Percentiles rank a stretch among this genome's conserved stretches.
Evolutionary conservation across 257 asterid genomes (phyloP).

Genomic region (Solanum virginianum): DNA sequence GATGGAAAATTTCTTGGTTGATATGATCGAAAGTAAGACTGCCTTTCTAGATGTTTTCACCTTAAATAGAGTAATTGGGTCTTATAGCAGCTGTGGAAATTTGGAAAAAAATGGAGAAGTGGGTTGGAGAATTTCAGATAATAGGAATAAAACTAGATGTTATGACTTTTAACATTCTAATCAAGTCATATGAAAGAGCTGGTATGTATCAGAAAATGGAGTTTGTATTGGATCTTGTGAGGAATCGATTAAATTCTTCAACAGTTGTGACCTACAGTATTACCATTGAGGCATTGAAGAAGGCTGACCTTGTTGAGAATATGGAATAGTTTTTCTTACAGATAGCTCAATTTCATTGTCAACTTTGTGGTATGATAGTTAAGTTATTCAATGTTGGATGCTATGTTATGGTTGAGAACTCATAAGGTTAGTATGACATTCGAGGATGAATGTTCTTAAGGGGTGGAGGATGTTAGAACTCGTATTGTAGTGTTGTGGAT

Average conservation of each 20-base stretch:
- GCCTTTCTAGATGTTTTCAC: constrained; percentile 65
- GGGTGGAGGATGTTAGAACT: too few species aligned
- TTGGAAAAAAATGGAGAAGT: constrained; percentile 71
- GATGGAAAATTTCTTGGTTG: constrained; percentile 54
- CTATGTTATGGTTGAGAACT: too few species aligned
- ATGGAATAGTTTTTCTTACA: too few species aligned
- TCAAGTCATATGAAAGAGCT: constrained; percentile 54
- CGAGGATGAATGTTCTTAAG: too few species aligned
- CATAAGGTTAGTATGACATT: too few species aligned
- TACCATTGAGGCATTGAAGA: too few species aligned
- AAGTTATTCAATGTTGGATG: too few species aligned
- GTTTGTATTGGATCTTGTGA: too few species aligned
- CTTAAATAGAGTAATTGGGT: constrained; percentile 65
- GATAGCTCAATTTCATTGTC: too few species aligned
- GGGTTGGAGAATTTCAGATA: constrained; percentile 77
- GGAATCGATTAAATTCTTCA: constrained; percentile 64
- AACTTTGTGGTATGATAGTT: too few species aligned
- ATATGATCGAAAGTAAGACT: constrained; percentile 51
- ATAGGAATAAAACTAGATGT: constrained; percentile 77
- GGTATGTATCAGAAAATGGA: constrained; percentile 55
- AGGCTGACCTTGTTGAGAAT: too few species aligned
- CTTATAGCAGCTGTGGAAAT: constrained; percentile 58
- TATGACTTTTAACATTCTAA: constrained; percentile 60
- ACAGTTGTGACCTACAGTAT: constrained; percentile 57
- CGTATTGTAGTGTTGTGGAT: too few species aligned